Base-by-base conservation (phyloP, 163 green algal genomes). In the Chlorella variabilis region DNA sequence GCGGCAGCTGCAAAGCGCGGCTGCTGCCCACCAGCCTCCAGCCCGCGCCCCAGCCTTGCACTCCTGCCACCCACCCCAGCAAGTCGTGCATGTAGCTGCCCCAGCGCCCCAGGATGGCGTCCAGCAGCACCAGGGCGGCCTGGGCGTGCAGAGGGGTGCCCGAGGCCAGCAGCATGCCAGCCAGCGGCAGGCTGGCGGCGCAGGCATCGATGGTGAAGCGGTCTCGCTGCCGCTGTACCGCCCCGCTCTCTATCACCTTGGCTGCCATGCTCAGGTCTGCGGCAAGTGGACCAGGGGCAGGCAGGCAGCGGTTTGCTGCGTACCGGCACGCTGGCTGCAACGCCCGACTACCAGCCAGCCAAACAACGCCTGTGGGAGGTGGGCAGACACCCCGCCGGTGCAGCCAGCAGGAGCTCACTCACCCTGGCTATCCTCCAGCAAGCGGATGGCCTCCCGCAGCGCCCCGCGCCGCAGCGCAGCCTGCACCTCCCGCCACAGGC, bases 191-290 rank as follows among this genome's bases (percentile, higher is more conserved):
- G n/a, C 36, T 49, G 20, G 71, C 76, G 36, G 20, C 58, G 65
- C 77, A 83, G 2, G 71, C 23, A 25, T 83, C 65, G 2, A 83
- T 38, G 1, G 54, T 58, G 59, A 81, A 71, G 75, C 58, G 59
- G 59, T 81, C 59, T 17, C 36, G 59, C 31, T 48, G 62, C 29
- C 41, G 58, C n/a, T 81, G 59, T n/a, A 81, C n/a, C 41, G 45
- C 75, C 20, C 38, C 27, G 59, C 59, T 73, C 25, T 27, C 18
- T 2, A 81, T 18, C 39, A 81, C 59, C 2, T 56, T 51, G 36
- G 54, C 71, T 17, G 54, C 61, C 23, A 69, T 25, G 9, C 54
- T 33, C 36, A 69, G 34, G 54, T 79, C 71, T 79, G 71, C 54
- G 33, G 9, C 9, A 7, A 41, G 45, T 11, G 45, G 45, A 15